phyloP scores from a whole-genome alignment of 108 stramenopile genomes.

The Pseudonitzschia multiseries region DNA sequence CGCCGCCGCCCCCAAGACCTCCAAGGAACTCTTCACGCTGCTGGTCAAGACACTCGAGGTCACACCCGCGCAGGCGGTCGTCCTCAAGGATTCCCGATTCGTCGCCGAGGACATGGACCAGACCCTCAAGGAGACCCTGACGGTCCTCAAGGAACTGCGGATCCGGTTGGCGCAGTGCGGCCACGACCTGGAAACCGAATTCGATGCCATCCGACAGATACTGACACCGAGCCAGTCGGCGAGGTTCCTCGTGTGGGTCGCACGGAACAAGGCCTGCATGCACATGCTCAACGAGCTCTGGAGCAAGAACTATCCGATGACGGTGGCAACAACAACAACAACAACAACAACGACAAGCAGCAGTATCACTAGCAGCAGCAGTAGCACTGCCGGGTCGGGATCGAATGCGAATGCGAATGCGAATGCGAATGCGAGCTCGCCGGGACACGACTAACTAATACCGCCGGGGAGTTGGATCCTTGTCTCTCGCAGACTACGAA shows the following conservation, averaged over 20 bases:
- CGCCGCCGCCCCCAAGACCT: conserved; percentile 14
- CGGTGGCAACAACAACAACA: neutral
- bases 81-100: conserved; percentile 64
- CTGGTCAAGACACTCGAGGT: conserved; percentile 47
- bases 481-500: too few species aligned
- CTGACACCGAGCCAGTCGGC: conserved; percentile 89
- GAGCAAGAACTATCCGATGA: conserved; percentile 46
- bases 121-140: conserved; percentile 48
- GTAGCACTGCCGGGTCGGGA: neutral
- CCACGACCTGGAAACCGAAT: conserved; percentile 80
- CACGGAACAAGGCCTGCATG: conserved; percentile 90
- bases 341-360: conserved; percentile 2
- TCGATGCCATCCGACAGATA: conserved; percentile 74
- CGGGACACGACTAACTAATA: too few species aligned
- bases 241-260: conserved; percentile 93
- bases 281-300: conserved; percentile 95
- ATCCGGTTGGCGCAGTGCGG: conserved; percentile 53
- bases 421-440: too few species aligned
- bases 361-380: neutral
- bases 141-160: conserved; percentile 54
- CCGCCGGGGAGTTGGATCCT: too few species aligned
- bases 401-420: too few species aligned
- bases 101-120: conserved; percentile 76
- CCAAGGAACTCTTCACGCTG: conserved; percentile 50
- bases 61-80: conserved; percentile 64